Conservation (phyloP, 257 asterid genomes). For the Solanum chiquidenum region DNA sequence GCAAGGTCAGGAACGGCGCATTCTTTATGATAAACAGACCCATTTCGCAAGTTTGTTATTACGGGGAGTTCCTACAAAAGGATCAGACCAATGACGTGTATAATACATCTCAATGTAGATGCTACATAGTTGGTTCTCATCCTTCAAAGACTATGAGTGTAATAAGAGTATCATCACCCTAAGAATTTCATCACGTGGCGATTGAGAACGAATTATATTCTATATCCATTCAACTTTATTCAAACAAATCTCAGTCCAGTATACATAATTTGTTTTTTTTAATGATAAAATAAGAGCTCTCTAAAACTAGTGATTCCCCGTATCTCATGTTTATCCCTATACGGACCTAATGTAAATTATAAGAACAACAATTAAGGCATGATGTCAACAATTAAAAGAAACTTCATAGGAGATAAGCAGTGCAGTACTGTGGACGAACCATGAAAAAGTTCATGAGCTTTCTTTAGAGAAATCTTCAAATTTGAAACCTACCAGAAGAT, state of each 20-base stretch:
- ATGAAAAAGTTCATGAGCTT: neutral
- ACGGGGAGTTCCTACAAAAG: no score
- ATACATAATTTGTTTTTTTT: neutral
- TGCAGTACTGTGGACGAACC: neutral
- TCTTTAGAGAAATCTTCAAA: neutral
- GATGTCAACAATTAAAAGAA: neutral
- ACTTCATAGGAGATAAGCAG: neutral
- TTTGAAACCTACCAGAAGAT: conserved; percentile 48
- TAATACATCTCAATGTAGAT: no score
- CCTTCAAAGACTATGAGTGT: no score
- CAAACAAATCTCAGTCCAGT: neutral
- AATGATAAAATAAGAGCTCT: neutral
- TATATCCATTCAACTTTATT: neutral
- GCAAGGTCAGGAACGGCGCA: no score
- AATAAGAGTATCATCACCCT: neutral
- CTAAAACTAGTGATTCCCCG: neutral
- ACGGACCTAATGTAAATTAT: neutral
- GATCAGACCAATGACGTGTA: no score
- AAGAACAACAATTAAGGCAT: neutral
- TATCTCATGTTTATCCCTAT: neutral
- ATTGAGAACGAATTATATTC: neutral
- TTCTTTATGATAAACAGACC: no score
- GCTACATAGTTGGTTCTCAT: no score
- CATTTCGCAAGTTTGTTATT: no score
- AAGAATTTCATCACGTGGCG: neutral